Conservation (phyloP, 2,329 filamentous ascomycete genomes). For the Hymenoscyphus albidus region DNA sequence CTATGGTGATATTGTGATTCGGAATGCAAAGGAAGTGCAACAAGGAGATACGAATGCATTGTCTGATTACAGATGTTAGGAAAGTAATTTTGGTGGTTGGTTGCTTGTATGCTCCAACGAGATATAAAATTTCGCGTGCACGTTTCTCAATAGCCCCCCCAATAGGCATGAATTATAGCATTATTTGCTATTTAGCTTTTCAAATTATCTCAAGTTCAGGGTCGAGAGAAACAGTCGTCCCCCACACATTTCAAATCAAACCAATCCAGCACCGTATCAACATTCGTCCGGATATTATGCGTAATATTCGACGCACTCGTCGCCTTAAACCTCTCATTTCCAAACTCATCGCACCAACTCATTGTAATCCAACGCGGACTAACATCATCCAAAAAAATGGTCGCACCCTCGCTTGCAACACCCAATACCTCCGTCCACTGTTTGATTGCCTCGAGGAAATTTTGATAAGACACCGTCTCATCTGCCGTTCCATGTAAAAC, state of each 20-base stretch:
- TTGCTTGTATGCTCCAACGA: too few species aligned
- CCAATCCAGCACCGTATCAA: slow-evolving; percentile 22
- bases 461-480: slow-evolving; percentile 36
- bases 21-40: too few species aligned
- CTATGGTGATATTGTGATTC: too few species aligned
- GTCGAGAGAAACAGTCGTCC: slow-evolving; percentile 9
- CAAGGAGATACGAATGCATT: too few species aligned
- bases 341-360: slow-evolving; percentile 19
- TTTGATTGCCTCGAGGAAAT: slow-evolving; percentile 42
- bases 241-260: slow-evolving; percentile 20
- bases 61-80: too few species aligned
- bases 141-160: too few species aligned
- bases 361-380: slow-evolving; percentile 30
- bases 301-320: slow-evolving; percentile 20
- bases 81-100: too few species aligned
- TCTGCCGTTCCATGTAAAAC: slow-evolving; percentile 38
- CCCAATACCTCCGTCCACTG: slow-evolving; percentile 44
- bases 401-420: background rate
- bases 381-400: slow-evolving; percentile 23
- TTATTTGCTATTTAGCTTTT: background rate
- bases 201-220: background rate
- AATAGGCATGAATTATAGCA: too few species aligned
- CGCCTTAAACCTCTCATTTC: slow-evolving; percentile 17
- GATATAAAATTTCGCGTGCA: too few species aligned
- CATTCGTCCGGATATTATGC: slow-evolving; percentile 28